These are phyloP conservation scores for Leptographium galeiforme DNA, from an alignment of 2,329 filamentous ascomycete species.

Conservation along the genomic window DNA sequence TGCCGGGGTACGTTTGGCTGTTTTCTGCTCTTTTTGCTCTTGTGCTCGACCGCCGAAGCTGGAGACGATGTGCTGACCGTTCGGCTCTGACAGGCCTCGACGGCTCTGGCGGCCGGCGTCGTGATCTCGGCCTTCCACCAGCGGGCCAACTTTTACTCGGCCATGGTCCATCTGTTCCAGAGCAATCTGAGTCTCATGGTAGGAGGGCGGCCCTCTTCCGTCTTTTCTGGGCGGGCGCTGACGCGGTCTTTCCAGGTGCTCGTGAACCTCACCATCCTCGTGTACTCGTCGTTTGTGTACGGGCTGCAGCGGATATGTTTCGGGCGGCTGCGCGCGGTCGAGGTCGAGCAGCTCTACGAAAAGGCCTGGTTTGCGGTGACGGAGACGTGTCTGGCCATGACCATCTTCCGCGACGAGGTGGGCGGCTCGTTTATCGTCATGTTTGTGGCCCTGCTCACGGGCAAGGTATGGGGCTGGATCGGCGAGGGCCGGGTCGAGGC, in stretches of 20 bases:
- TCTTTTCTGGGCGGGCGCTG: conserved; percentile 7
- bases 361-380: conserved; percentile 97
- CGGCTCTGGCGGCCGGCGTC: conserved; percentile 70
- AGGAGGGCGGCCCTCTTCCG: conserved; percentile 17
- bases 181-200: conserved; percentile 93
- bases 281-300: conserved; percentile 71
- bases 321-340: conserved; percentile 78
- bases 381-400: conserved; percentile 95
- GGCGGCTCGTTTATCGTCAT: conserved; percentile 91
- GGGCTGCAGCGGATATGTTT: conserved; percentile 83
- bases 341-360: conserved; percentile 94
- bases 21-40: not conserved
- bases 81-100: conserved; percentile 48
- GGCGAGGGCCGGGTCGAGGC: conserved; percentile 88
- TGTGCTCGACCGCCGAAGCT: not conserved
- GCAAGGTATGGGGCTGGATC: conserved; percentile 98
- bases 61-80: not conserved
- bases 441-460: conserved; percentile 84
- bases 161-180: conserved; percentile 90
- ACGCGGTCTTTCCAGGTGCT: conserved; percentile 50
- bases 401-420: conserved; percentile 90
- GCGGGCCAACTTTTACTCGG: conserved; percentile 95
- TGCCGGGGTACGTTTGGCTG: conserved; percentile 38
- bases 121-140: conserved; percentile 86
- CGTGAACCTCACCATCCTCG: conserved; percentile 75